Evolutionary conservation across 306 rosid genomes (phyloP).

Genomic region (Datisca glomerata): DNA sequence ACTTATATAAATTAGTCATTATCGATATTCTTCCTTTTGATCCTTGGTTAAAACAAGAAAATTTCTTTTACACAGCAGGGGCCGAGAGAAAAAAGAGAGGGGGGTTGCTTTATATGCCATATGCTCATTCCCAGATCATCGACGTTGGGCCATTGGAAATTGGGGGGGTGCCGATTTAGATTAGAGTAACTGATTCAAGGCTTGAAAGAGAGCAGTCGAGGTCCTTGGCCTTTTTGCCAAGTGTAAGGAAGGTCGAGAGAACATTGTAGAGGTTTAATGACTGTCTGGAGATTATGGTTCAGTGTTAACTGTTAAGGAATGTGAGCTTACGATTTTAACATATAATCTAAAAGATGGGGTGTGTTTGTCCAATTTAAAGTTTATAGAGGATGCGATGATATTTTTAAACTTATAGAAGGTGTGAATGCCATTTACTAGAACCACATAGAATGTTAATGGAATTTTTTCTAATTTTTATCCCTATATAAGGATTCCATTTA

Average conservation of each 20-base stretch:
- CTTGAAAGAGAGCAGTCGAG: constrained; percentile 65
- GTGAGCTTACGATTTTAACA: constrained; percentile 39
- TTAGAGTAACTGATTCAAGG: constrained; percentile 45
- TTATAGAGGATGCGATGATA: too few species aligned
- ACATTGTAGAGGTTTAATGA: constrained; percentile 44
- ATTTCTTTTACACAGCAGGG: too few species aligned
- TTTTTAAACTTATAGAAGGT: too few species aligned
- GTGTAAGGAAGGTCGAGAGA: constrained; percentile 57
- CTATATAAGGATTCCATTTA: too few species aligned
- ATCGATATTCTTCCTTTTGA: too few species aligned
- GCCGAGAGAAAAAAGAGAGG: constrained; percentile 58
- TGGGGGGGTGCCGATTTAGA: constrained; percentile 55
- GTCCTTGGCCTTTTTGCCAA: constrained; percentile 56
- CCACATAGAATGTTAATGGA: too few species aligned
- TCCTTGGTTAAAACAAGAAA: too few species aligned
- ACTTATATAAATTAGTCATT: too few species aligned
- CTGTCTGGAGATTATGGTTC: constrained; percentile 33
- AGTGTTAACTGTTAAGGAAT: constrained; percentile 41
- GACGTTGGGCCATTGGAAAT: constrained; percentile 48
- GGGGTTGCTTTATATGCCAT: constrained; percentile 67
- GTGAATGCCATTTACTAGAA: too few species aligned
- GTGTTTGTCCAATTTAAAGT: too few species aligned
- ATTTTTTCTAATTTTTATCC: too few species aligned
- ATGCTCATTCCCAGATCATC: constrained; percentile 54
- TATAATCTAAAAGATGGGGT: too few species aligned